Evolutionary conservation across 805 yeast genomes (phyloP).

Genomic region (Tetrapisispora arboricola): DNA sequence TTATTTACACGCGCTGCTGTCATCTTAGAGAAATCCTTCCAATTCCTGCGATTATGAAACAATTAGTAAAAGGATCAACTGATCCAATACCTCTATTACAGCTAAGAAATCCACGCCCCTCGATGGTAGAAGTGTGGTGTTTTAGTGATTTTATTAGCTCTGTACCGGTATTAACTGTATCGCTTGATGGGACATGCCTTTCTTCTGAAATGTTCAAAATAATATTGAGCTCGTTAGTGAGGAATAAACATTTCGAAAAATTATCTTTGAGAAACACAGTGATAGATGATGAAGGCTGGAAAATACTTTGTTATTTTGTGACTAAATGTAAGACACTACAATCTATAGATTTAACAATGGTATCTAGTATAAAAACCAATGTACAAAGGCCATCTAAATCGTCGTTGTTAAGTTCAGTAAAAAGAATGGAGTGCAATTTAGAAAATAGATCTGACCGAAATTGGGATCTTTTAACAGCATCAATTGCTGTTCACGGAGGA

Average conservation of each 20-base stretch:
- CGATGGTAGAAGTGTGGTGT: conserved; percentile 76
- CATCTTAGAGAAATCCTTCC: conserved; percentile 87
- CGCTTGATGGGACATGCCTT: conserved; percentile 69
- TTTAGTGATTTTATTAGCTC: conserved; percentile 80
- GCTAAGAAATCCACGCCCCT: conserved; percentile 76
- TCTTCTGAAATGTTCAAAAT: conserved; percentile 68
- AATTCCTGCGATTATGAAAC: conserved; percentile 80
- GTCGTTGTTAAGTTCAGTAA: conserved; percentile 19
- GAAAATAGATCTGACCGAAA: conserved; percentile 59
- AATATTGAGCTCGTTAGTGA: conserved; percentile 52
- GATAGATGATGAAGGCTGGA: conserved; percentile 71
- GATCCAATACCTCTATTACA: conserved; percentile 71
- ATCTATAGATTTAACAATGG: conserved; percentile 54
- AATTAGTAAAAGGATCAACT: conserved; percentile 59
- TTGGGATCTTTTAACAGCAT: conserved; percentile 72
- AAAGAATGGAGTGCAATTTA: conserved; percentile 31
- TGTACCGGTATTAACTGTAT: conserved; percentile 70
- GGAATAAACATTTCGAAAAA: conserved; percentile 58
- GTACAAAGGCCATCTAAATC: conserved; percentile 33
- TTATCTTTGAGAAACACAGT: conserved; percentile 73
- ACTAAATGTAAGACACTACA: conserved; percentile 49
- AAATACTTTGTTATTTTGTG: conserved; percentile 64
- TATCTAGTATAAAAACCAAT: conserved; percentile 30
- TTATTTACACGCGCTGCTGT: conserved; percentile 84
- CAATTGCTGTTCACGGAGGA: conserved; percentile 65